Base-by-base conservation (phyloP, 75 land plant genomes). In the Pinus taeda region DNA sequence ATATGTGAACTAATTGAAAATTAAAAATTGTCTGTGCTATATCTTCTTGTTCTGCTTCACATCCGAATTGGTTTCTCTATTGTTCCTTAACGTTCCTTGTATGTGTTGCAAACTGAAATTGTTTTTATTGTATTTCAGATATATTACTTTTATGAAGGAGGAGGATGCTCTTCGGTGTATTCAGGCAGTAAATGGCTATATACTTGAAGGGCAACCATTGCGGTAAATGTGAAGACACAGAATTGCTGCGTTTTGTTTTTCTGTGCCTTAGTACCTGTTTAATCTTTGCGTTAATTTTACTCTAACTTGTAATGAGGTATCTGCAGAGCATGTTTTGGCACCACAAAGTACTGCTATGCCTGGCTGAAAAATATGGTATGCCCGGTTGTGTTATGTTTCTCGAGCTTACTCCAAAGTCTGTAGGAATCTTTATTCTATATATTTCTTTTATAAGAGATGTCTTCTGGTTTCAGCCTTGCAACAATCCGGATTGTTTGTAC, bases 271-370 rank as follows among this genome's bases (percentile, higher is more conserved):
- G 26, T 13, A 33, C 45, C 15, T 73, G 22, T 60, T 60, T 26
- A 60, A 60, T 8, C 62, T 60, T n/a, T 20, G 60, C 70, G 45
- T 74, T 24, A 45, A 57, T 20, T 56, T 37, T 49, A 57, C 39
- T 71, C 42, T 18, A 5, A 76, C 49, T 60, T 17, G 22, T 55
- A 30, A 36, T 80, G 24, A 42, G 53, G 15, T 29, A 15, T 12
- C 72, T 88, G 49, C 87, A 93, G 96, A 76, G 96, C 96, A 72
- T 89, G 91, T 70, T 93, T 87, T 91, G 96, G 96, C 45, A 91
- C 96, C n/a, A 91, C 92, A 66, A 93, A 93, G 63, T 93, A 93
- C 66, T 93, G 96, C 76, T 91, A 93, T 84, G 80, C 90, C 20
- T 93, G 96, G 96, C 69, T 93, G 74, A 93, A 88, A 78, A 92